phyloP scores from a whole-genome alignment of 129 eudicot genomes.

The Artemisia annua region DNA sequence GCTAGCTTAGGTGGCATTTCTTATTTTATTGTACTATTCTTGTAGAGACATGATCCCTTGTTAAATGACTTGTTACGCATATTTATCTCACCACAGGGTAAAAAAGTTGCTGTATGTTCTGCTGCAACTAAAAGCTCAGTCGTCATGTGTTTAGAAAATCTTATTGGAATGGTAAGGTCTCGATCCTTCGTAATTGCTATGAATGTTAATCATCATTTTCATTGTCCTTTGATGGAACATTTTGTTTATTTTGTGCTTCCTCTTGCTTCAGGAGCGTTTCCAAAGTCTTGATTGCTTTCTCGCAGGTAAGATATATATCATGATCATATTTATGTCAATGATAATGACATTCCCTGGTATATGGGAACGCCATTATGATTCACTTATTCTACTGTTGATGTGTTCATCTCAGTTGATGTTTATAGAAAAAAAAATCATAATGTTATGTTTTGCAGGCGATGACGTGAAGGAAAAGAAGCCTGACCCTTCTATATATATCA shows the following conservation, averaged over 20 bases:
- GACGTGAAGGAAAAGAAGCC: constrained; percentile 99
- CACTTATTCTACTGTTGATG: background rate
- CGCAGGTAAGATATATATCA: constrained; percentile 58
- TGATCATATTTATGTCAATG: background rate
- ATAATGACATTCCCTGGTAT: background rate
- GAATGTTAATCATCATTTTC: background rate
- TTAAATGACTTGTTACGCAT: background rate
- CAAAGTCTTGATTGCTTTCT: constrained; percentile 97
- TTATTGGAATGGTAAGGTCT: constrained; percentile 74
- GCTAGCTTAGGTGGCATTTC: background rate
- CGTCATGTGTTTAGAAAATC: constrained; percentile 81
- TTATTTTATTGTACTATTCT: background rate
- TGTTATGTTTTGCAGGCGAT: constrained; percentile 58
- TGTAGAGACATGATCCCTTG: background rate
- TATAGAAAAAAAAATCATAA: too few relatives aligned
- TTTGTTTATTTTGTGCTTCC: constrained; percentile 16
- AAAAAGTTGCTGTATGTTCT: constrained; percentile 89
- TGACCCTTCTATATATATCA: constrained; percentile 81
- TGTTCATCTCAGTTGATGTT: constrained; percentile 4
- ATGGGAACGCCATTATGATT: background rate
- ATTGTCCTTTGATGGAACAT: constrained; percentile 3
- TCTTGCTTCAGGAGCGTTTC: constrained; percentile 78
- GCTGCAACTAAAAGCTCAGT: constrained; percentile 99
- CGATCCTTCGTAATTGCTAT: background rate
- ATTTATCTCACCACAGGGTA: constrained; percentile 51